Conservation (phyloP, 768 basidiomycete genomes). For the Hericium erinaceus region DNA sequence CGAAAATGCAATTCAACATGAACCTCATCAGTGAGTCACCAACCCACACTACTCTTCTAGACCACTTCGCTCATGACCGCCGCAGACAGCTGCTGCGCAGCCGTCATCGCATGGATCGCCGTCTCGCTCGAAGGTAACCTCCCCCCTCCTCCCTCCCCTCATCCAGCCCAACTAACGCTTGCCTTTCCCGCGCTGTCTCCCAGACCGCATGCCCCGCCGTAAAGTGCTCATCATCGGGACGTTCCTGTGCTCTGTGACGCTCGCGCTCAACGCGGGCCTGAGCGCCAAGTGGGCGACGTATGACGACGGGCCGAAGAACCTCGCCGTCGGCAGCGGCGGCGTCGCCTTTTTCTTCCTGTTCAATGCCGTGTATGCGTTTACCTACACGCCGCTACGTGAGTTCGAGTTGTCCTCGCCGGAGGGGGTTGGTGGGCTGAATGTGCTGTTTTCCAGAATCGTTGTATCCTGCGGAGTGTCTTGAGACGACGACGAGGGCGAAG, state of each 20-base stretch:
- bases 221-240: slow-evolving; percentile 1
- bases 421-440: not conserved
- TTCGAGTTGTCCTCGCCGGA: too few species aligned
- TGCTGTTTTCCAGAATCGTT: not conserved
- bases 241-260: not conserved
- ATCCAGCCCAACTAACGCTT: not conserved
- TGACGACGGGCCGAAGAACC: not conserved
- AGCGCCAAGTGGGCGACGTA: slow-evolving; percentile 3
- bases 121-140: not conserved
- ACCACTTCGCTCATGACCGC: not conserved
- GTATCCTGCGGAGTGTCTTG: slow-evolving; percentile 1
- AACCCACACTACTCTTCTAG: not conserved
- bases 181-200: not conserved
- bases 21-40: not conserved
- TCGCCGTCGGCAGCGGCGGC: not conserved
- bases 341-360: slow-evolving; percentile 3
- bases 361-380: not conserved
- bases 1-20: slow-evolving; percentile 3
- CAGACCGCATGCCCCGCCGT: slow-evolving; percentile 1
- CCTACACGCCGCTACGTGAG: slow-evolving; percentile 1
- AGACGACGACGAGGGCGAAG: slow-evolving; percentile 1
- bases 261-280: not conserved
- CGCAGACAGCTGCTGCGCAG: not conserved
- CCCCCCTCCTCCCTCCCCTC: not conserved
- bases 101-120: not conserved